A percentile compares a stretch with the other conserved stretches of the same genome.
phyloP scores from a whole-genome alignment of 306 rosid genomes.

The Cyclanthera cordifolia region DNA sequence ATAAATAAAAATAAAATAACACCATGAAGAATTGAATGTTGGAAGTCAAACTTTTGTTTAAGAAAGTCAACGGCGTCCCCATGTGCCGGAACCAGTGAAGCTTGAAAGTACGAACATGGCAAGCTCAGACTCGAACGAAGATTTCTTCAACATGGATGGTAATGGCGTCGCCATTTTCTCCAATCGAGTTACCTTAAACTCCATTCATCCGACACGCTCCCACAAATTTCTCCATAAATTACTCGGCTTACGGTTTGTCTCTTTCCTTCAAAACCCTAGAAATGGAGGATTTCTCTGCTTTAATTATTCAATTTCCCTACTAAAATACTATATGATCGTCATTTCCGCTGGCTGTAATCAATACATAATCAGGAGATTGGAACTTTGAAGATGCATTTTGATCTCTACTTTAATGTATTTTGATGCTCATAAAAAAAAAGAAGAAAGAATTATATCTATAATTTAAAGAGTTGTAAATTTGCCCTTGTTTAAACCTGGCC shows the following conservation, averaged over 20 bases:
- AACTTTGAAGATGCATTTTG: background rate
- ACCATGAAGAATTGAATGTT: no score
- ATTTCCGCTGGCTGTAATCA: background rate
- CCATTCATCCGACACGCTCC: background rate
- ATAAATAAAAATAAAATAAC: no score
- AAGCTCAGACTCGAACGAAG: background rate
- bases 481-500: background rate
- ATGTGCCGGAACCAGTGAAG: background rate
- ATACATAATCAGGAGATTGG: background rate
- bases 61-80: background rate
- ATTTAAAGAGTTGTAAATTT: background rate
- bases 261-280: background rate
- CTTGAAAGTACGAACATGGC: background rate
- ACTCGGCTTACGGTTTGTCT: background rate
- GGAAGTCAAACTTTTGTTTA: background rate
- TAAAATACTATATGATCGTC: background rate
- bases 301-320: background rate
- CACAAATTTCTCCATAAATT: background rate
- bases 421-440: background rate
- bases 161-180: background rate
- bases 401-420: no score
- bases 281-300: background rate
- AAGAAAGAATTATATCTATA: no score
- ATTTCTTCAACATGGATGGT: background rate
- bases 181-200: background rate